phyloP scores from a whole-genome alignment of 2,329 filamentous ascomycete genomes.

The Teratosphaeria destructans region DNA sequence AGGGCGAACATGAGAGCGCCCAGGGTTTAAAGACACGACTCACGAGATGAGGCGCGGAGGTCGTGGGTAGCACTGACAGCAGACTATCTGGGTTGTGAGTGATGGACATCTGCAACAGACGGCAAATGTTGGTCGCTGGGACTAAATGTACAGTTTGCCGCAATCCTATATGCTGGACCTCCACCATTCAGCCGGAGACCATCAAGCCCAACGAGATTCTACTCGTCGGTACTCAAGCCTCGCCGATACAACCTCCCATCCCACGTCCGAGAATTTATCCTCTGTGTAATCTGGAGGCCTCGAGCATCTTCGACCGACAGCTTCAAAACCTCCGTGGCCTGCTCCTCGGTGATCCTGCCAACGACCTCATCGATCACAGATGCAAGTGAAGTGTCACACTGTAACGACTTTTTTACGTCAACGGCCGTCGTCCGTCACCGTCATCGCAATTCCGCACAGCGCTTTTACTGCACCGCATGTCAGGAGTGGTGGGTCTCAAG shows the following conservation, averaged over 20 bases:
- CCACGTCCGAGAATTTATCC: too few species aligned
- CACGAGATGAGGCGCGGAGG: not conserved
- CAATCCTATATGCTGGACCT: not conserved
- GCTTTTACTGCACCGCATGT: too few species aligned
- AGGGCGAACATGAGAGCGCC: conserved; percentile 54
- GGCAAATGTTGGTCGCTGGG: not conserved
- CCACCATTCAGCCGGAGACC: not conserved
- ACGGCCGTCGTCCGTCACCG: too few species aligned
- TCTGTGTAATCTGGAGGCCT: too few species aligned
- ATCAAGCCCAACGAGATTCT: not conserved
- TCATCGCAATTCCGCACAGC: too few species aligned
- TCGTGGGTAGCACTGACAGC: not conserved
- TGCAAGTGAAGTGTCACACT: too few species aligned
- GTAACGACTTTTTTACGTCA: too few species aligned
- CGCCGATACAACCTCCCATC: not conserved
- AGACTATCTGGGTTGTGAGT: not conserved
- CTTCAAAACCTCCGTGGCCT: too few species aligned
- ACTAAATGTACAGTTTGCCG: not conserved
- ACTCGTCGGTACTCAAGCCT: not conserved
- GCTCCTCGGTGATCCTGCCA: too few species aligned
- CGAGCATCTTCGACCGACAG: too few species aligned
- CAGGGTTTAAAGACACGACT: conserved; percentile 10
- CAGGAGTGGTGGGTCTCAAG: too few species aligned
- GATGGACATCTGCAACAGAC: not conserved
- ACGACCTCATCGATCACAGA: too few species aligned